Evolutionary conservation across 2,329 filamentous ascomycete species (phyloP).

Genomic region (Sclerotinia glacialis): DNA sequence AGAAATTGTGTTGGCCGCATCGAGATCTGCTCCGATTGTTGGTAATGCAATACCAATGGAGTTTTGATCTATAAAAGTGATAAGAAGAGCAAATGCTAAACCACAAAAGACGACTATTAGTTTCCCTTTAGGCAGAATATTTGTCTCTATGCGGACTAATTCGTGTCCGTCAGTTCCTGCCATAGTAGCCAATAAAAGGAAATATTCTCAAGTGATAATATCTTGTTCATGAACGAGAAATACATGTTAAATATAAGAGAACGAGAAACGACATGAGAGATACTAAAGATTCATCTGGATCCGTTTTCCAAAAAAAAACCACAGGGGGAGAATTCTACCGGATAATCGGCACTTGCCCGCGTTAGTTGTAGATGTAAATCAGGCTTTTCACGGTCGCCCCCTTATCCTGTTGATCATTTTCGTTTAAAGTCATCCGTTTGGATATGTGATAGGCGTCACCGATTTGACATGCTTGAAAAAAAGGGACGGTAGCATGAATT

Average conservation of each 20-base stretch:
- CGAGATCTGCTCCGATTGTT: conserved; percentile 48
- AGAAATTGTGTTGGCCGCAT: conserved; percentile 50
- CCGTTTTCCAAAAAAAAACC: conserved; percentile 9
- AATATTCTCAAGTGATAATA: neutral
- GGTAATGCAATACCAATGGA: conserved; percentile 46
- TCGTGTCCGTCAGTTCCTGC: conserved; percentile 26
- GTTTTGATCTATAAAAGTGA: conserved; percentile 47
- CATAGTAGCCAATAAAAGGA: conserved; percentile 24
- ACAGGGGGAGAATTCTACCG: conserved; percentile 1
- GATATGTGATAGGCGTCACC: conserved; percentile 10
- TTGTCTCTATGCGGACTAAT: conserved; percentile 49
- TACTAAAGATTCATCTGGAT: conserved; percentile 5
- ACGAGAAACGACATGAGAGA: neutral
- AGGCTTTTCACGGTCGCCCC: conserved; percentile 1
- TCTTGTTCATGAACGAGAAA: neutral
- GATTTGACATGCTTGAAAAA: neutral
- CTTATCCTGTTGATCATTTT: conserved; percentile 2
- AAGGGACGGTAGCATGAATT: neutral
- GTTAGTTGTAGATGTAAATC: conserved; percentile 1
- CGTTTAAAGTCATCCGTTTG: conserved; percentile 1
- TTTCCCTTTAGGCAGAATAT: conserved; percentile 52
- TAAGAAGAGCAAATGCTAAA: conserved; percentile 52
- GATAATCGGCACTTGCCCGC: conserved; percentile 15
- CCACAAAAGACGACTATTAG: conserved; percentile 51
- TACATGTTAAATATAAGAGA: neutral